phyloP scores from a whole-genome alignment of 2,329 filamentous ascomycete genomes.

The Hypoxylon sp. region DNA sequence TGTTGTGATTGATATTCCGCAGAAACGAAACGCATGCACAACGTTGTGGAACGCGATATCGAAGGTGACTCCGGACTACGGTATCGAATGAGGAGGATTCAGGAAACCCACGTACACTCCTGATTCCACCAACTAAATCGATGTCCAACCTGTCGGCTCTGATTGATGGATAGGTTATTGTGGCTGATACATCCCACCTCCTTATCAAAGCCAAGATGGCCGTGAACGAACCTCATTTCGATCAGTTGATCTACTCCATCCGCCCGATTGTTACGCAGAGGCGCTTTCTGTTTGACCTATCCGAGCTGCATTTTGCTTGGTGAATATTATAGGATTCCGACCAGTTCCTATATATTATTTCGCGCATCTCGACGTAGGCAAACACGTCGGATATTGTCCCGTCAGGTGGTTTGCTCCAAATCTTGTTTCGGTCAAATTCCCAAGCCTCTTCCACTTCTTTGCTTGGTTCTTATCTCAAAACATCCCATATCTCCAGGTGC shows the following conservation, averaged over 20 bases:
- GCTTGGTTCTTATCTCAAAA: not conserved
- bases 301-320: not conserved
- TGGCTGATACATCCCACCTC: constrained; percentile 7
- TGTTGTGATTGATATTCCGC: not conserved
- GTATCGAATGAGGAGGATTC: too few relatives aligned
- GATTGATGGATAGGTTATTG: constrained; percentile 8
- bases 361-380: not conserved
- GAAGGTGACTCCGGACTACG: not conserved
- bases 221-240: not conserved
- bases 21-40: constrained; percentile 11
- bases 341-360: not conserved
- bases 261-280: not conserved
- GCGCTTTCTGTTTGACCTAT: not conserved
- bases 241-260: not conserved
- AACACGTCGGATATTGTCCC: not conserved
- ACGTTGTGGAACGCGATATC: constrained; percentile 12
- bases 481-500: constrained; percentile 9
- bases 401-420: not conserved
- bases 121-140: not conserved
- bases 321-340: not conserved
- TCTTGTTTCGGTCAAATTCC: not conserved
- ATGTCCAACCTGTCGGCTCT: not conserved
- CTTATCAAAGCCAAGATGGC: constrained; percentile 8
- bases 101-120: too few relatives aligned
- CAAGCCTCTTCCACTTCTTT: not conserved